A percentile compares a stretch with the other conserved stretches of the same genome.
Conservation (phyloP, 192 early-diverging fungal genomes). For the Umbelopsis sp. region DNA sequence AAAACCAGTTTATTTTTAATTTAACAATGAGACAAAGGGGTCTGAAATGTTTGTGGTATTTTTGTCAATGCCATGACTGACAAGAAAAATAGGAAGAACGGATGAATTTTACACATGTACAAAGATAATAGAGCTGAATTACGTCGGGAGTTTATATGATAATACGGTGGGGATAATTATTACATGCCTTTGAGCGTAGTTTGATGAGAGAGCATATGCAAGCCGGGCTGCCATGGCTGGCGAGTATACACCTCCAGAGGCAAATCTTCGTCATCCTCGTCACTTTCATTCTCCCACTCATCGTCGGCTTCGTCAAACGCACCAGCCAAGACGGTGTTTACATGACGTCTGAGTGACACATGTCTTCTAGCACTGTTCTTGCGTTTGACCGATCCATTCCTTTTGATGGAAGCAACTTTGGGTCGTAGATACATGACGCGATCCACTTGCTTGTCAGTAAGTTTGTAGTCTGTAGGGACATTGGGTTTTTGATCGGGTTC, state of each 20-base stretch:
- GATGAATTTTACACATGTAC: no score
- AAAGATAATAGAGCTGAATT: no score
- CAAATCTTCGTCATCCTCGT: neutral
- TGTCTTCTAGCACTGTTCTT: neutral
- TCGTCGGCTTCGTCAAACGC: slow-evolving; percentile 7
- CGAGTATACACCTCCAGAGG: neutral
- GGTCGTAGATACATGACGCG: neutral
- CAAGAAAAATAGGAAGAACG: no score
- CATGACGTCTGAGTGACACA: slow-evolving; percentile 23
- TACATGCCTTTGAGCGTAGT: no score
- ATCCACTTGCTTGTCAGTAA: neutral
- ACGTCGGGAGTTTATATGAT: no score
- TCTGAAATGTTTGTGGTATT: no score
- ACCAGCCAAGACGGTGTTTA: neutral
- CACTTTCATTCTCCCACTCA: slow-evolving; percentile 16
- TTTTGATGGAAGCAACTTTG: neutral
- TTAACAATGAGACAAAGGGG: no score
- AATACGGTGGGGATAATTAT: no score
- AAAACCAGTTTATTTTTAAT: no score
- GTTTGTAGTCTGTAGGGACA: neutral
- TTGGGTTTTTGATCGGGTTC: no score
- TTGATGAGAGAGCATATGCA: no score
- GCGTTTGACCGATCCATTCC: neutral
- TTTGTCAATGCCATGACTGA: no score
- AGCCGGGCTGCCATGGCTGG: neutral